Evolutionary conservation across 2,329 filamentous ascomycete genomes (phyloP), one percentile per base, ranked within the genome.

Genomic region (Curvularia lunata): DNA sequence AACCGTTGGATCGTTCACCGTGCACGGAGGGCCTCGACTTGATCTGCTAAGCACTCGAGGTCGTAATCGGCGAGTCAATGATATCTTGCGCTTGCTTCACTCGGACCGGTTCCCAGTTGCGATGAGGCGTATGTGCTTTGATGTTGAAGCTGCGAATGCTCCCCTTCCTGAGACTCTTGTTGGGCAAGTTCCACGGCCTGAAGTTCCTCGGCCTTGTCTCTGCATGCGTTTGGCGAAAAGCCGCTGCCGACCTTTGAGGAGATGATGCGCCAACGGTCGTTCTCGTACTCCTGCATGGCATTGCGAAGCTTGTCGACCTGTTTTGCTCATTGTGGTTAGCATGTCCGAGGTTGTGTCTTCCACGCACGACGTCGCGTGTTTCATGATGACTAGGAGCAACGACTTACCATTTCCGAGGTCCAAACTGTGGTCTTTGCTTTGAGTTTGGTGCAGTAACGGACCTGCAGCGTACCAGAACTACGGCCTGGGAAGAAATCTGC

Each of bases 341-440:
- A 73, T 62, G 48, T 67, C 63, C 69, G 64, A 69, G 54, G 57
- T 57, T 68, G 62, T 68, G 70, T 61, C 55, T 61, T 66, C 58
- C 65, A 62, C 59, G 60, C 67, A 74, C 65, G 65, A 76, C 72
- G 68, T 74, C 64, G 67, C 62, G 69, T 56, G 73, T 76, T 75
- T 76, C 73, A 73, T 60, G 49, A 58, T 60, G 53, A 56, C 47
- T 52, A 48, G 59, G 46, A 54, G 57, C 59, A 58, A 62, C 48
- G 30, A 78, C 88, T 80, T 83, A 97, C 93, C 82, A 91, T 95
- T 73, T 97, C 92, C 65, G 96, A 91, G 49, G 90, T 96, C 93
- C 93, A 97, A 70, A 92, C 87, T 12, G 91, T 96, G 38, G 91
- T 93, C 81, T 97, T 97, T 13, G 92, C 92, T 79, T 96, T 97